These are phyloP conservation scores for Boehmeria nivea DNA, from an alignment of 306 rosid genomes.

Conservation along the genomic window DNA sequence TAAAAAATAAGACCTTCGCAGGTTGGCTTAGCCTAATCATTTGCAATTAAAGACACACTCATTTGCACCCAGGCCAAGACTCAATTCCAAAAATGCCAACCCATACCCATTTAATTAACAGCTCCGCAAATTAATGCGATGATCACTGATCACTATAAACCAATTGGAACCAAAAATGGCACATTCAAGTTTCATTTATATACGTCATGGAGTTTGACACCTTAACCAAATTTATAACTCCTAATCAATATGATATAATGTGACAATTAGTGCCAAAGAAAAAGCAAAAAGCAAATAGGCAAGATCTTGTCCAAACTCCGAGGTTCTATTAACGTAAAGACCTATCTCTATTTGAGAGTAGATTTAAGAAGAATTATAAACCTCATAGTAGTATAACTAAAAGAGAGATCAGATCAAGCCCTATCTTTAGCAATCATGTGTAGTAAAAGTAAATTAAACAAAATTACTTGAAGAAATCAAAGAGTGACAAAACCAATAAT, in stretches of 20 bases:
- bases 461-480: background rate
- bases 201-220: background rate
- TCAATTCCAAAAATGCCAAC: slow-evolving; percentile 33
- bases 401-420: no score
- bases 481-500: no score
- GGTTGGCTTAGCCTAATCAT: slow-evolving; percentile 1
- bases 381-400: no score
- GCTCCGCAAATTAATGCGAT: background rate
- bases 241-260: background rate
- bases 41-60: slow-evolving; percentile 15
- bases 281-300: no score
- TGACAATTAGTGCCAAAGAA: background rate
- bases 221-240: background rate
- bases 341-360: no score
- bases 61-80: slow-evolving; percentile 40
- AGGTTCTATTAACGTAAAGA: no score
- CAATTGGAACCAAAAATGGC: background rate
- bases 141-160: background rate
- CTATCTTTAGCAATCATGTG: no score
- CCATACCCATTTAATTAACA: background rate
- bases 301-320: no score
- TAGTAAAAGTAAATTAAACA: no score
- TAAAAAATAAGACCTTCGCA: background rate
- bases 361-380: no score
- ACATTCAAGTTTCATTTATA: background rate